phyloP scores from a whole-genome alignment of 768 basidiomycete species.

The Gloeostereum incarnatum region DNA sequence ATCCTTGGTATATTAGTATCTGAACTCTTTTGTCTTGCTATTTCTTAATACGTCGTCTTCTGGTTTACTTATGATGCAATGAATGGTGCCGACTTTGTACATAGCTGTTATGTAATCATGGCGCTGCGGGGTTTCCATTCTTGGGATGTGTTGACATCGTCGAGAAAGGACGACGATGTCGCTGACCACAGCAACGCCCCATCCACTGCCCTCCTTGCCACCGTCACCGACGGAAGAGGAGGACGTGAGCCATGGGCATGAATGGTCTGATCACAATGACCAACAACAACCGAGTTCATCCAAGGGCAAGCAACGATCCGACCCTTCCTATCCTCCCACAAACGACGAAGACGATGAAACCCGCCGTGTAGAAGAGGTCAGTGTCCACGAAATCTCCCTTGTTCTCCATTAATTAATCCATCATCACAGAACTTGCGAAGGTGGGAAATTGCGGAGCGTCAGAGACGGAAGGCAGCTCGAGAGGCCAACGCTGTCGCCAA shows the following conservation, averaged over 20 bases:
- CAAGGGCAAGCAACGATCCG: constrained; percentile 18
- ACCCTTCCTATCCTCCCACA: constrained; percentile 50
- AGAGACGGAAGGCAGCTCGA: constrained; percentile 63
- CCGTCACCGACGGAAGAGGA: constrained; percentile 33
- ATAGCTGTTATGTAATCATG: no score
- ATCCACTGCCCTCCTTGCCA: constrained; percentile 9
- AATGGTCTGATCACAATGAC: constrained; percentile 17
- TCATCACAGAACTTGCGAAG: constrained; percentile 53
- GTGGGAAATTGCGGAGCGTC: constrained; percentile 74
- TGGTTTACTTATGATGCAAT: no score
- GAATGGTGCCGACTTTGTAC: no score
- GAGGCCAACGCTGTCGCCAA: constrained; percentile 29
- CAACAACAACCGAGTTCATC: constrained; percentile 16
- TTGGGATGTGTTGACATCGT: no score
- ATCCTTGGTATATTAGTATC: no score
- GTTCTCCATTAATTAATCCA: constrained; percentile 5
- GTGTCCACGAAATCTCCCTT: constrained; percentile 7
- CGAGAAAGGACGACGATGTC: no score
- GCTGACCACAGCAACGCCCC: no score
- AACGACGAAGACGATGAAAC: constrained; percentile 62
- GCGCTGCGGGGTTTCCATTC: no score
- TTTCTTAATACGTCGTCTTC: no score
- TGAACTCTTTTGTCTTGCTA: no score
- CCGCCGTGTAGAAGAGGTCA: constrained; percentile 63
- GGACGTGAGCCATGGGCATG: constrained; percentile 28